These are phyloP conservation scores for Protoeuglena noctilucae DNA, from an alignment of 139 green algal genomes.

Conservation along the genomic window DNA sequence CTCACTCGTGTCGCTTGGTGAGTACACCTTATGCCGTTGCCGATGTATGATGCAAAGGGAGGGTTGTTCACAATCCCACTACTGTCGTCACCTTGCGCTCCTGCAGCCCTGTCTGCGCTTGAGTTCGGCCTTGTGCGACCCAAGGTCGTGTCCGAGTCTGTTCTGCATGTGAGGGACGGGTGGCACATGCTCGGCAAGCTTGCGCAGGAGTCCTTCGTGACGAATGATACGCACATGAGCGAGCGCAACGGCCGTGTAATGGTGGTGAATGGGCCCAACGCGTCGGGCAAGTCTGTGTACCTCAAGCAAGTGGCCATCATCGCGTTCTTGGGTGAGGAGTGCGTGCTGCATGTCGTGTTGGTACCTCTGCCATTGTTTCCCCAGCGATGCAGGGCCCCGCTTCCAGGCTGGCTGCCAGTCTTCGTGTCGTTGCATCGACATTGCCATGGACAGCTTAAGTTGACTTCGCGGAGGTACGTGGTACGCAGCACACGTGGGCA, in stretches of 20 bases:
- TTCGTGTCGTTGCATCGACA: too few species aligned
- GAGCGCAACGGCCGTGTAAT: slow-evolving; percentile 9
- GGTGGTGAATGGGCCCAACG: slow-evolving; percentile 48
- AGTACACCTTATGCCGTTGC: slow-evolving; percentile 32
- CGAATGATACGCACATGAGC: slow-evolving; percentile 57
- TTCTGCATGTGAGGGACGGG: slow-evolving; percentile 26
- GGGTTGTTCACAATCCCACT: slow-evolving; percentile 12
- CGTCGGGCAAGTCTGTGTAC: slow-evolving; percentile 63
- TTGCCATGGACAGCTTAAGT: too few species aligned
- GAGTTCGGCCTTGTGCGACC: not conserved
- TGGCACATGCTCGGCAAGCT: slow-evolving; percentile 64
- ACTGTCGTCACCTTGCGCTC: slow-evolving; percentile 1
- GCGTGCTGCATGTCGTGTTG: too few species aligned
- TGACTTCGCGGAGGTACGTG: too few species aligned
- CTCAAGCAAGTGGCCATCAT: slow-evolving; percentile 81
- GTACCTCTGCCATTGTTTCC: too few species aligned
- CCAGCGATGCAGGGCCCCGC: too few species aligned
- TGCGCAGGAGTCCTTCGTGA: slow-evolving; percentile 52
- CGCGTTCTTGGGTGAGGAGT: slow-evolving; percentile 70
- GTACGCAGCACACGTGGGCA: slow-evolving; percentile 33
- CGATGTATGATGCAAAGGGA: slow-evolving; percentile 28
- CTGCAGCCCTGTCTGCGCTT: not conserved
- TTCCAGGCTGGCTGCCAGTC: too few species aligned
- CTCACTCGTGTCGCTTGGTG: slow-evolving; percentile 46
- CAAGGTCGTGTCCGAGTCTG: not conserved